Percentiles rank a stretch among this genome's conserved stretches.
These are phyloP conservation scores for Aureobasidium sp. DNA, from an alignment of 2,329 filamentous ascomycete genomes.

Conservation along the genomic window DNA sequence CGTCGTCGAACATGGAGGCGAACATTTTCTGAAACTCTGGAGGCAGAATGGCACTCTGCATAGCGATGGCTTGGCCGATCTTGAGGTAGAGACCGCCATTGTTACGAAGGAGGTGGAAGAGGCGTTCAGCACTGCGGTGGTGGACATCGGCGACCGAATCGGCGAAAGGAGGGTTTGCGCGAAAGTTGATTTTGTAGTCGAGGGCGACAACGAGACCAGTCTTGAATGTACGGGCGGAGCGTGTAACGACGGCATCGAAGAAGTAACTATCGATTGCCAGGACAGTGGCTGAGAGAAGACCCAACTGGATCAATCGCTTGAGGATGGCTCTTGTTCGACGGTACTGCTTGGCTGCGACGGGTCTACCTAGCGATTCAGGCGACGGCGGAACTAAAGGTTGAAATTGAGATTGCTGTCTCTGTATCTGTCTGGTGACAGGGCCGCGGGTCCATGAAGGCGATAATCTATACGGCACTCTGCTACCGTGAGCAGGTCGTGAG, in stretches of 20 bases:
- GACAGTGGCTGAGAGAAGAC: conserved; percentile 51
- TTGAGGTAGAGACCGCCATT: conserved; percentile 96
- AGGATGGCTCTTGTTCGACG: conserved; percentile 64
- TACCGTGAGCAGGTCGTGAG: neutral
- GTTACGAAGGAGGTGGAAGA: conserved; percentile 71
- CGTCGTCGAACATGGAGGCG: conserved; percentile 92
- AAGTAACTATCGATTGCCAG: conserved; percentile 66
- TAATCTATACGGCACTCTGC: neutral
- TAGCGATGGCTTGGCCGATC: conserved; percentile 95
- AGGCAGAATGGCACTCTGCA: conserved; percentile 91
- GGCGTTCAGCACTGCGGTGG: conserved; percentile 69
- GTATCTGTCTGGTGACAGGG: neutral
- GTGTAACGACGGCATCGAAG: conserved; percentile 71
- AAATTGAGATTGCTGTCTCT: conserved; percentile 29
- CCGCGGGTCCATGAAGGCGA: conserved; percentile 8
- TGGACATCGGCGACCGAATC: conserved; percentile 72
- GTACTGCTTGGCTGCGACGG: conserved; percentile 64
- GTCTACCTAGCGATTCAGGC: conserved; percentile 68
- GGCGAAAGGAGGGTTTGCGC: conserved; percentile 66
- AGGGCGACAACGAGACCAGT: conserved; percentile 72
- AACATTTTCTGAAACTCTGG: conserved; percentile 98
- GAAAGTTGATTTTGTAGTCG: conserved; percentile 97
- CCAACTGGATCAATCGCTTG: conserved; percentile 62
- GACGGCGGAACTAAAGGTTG: conserved; percentile 56
- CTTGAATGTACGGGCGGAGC: conserved; percentile 74